Evolutionary conservation across 768 basidiomycete species (phyloP).

Genomic region (Auriculariales sp.): DNA sequence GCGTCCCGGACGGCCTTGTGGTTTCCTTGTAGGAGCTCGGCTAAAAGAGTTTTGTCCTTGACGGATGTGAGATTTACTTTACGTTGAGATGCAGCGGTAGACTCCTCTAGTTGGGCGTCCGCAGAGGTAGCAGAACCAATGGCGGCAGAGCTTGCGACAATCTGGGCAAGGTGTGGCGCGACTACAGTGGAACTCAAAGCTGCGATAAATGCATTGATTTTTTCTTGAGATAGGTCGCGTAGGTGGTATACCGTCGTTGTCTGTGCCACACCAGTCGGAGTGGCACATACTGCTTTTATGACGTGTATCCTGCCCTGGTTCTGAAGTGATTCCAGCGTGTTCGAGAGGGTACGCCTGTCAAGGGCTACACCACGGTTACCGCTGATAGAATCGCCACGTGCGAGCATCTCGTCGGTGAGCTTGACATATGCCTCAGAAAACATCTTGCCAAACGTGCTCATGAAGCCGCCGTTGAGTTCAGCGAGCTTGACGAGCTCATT

Average conservation of each 20-base stretch:
- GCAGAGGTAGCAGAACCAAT: neutral
- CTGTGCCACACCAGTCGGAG: slow-evolving; percentile 42
- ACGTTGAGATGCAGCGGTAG: neutral
- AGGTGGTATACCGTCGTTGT: slow-evolving; percentile 53
- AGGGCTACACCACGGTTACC: slow-evolving; percentile 50
- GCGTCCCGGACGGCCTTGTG: slow-evolving; percentile 42
- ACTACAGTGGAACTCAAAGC: slow-evolving; percentile 27
- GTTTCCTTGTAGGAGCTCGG: slow-evolving; percentile 39
- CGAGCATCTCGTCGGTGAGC: slow-evolving; percentile 40
- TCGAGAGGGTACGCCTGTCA: slow-evolving; percentile 57
- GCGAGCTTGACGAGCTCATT: slow-evolving; percentile 61
- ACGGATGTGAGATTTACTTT: neutral
- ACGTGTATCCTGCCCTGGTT: slow-evolving; percentile 52
- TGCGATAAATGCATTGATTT: slow-evolving; percentile 42
- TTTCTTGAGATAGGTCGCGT: slow-evolving; percentile 36
- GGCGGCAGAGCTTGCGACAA: neutral
- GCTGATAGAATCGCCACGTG: slow-evolving; percentile 54
- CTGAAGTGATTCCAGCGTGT: slow-evolving; percentile 47
- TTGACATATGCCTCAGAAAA: slow-evolving; percentile 52
- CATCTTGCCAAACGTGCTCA: slow-evolving; percentile 42
- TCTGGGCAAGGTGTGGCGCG: neutral
- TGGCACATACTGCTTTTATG: slow-evolving; percentile 47
- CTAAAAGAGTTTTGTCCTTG: slow-evolving; percentile 12
- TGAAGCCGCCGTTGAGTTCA: slow-evolving; percentile 50
- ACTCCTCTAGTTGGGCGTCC: too few relatives aligned